phyloP scores from a whole-genome alignment of 148 eudicot species.

The Chenopodium berlandieri region DNA sequence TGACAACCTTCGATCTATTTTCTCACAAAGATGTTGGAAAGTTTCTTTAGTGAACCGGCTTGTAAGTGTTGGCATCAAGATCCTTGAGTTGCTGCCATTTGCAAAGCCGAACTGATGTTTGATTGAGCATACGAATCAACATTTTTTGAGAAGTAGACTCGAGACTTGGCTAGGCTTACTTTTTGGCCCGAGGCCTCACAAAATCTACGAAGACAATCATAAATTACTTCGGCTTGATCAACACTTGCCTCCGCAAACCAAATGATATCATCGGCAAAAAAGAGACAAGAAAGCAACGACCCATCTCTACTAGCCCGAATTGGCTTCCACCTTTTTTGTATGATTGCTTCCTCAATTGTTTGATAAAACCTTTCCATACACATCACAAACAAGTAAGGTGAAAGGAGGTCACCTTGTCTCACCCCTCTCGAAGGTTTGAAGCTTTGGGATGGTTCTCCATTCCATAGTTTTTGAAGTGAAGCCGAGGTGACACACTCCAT shows the following conservation, averaged over 20 bases:
- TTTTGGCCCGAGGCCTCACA: background rate
- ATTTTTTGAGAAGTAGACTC: too few relatives aligned
- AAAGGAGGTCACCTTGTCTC: background rate
- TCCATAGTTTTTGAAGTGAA: too few relatives aligned
- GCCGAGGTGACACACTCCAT: too few relatives aligned
- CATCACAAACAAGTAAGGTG: background rate
- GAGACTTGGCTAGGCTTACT: background rate
- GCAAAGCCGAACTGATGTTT: too few relatives aligned
- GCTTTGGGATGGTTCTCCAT: background rate
- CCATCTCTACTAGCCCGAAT: background rate
- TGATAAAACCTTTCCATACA: background rate
- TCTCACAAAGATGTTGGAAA: background rate
- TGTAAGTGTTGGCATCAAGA: background rate
- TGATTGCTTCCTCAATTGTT: background rate
- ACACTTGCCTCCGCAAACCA: background rate
- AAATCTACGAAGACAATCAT: background rate
- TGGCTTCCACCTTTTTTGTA: background rate
- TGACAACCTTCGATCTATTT: background rate
- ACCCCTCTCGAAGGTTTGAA: background rate
- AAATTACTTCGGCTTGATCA: background rate
- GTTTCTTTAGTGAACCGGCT: background rate
- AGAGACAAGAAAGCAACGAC: background rate
- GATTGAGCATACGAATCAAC: background rate
- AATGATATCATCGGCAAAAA: constrained; percentile 1
- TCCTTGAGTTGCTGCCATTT: too few relatives aligned